phyloP scores from a whole-genome alignment of 192 early-diverging fungal species.

The Lobosporangium transversale region DNA sequence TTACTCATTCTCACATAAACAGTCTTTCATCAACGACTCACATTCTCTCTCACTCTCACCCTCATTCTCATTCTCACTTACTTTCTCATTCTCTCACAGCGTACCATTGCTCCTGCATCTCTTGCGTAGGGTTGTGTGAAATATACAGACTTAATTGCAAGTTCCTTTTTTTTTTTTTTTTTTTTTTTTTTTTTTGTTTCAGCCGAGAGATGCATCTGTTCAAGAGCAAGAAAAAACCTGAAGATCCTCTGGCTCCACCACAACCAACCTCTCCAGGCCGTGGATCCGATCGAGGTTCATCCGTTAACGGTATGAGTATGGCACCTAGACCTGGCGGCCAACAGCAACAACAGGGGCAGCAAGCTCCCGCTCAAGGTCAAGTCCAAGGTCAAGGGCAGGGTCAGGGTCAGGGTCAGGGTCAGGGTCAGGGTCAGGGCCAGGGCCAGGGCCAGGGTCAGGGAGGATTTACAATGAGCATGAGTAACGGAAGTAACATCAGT shows the following conservation, averaged over 20 bases:
- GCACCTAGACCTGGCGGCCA: constrained; percentile 17
- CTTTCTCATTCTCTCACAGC: background rate
- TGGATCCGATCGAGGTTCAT: constrained; percentile 20
- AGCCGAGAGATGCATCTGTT: constrained; percentile 32
- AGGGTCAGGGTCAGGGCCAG: constrained; percentile 10
- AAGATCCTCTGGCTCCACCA: background rate
- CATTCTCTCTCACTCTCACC: background rate
- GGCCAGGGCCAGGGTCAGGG: constrained; percentile 19
- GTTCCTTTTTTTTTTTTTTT: background rate
- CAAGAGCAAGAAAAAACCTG: constrained; percentile 29
- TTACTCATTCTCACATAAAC: background rate
- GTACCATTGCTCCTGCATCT: background rate
- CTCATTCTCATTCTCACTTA: background rate
- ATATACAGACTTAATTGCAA: too few relatives aligned
- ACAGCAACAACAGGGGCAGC: constrained; percentile 19
- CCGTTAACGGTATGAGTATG: constrained; percentile 15
- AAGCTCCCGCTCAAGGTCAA: too few relatives aligned
- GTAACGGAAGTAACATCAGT: constrained; percentile 23
- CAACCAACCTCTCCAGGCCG: constrained; percentile 14
- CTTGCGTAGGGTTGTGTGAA: too few relatives aligned
- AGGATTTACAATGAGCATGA: constrained; percentile 19
- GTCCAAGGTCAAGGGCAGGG: constrained; percentile 13
- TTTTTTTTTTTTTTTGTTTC: background rate
- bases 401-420: constrained; percentile 13
- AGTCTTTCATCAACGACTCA: background rate